Base-by-base conservation (phyloP, 2,329 filamentous ascomycete genomes). In the Fusarium verticillioides region DNA sequence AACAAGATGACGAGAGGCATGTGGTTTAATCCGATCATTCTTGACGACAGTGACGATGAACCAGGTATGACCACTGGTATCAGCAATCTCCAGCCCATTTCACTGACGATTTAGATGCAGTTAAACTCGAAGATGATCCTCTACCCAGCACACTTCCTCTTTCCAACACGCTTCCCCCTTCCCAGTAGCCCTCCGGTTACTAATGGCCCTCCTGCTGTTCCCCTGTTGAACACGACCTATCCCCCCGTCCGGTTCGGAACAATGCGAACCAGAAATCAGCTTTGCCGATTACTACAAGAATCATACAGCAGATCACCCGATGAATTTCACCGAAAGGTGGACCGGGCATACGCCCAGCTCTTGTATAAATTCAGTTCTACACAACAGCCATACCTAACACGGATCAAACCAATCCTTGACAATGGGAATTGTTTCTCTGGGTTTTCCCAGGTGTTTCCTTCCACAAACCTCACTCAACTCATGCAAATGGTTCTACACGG, bases 391-490 rank as follows among this genome's bases (percentile, higher is more conserved):
- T n/a, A 2, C 1, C 10, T 32, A 0, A 49, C 19, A 0, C 19
- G 10, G 2, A 34, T 50, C 0, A 19, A 5, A 0, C 46, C 30
- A 19, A 0, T 34, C 0, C 0, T 34, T 0, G 3, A n/a, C 3
- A 4, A 1, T 23, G 21, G 15, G 16, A 50, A 34, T 23, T 50
- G 30, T 1, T 50, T 50, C 1, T 50, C n/a, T 0, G 10, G 19
- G 4, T 9, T 13, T 2, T 10, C 15, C 3, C n/a, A 23, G 10
- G 9, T 50, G 1, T 23, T 50, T 0, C 30, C 4, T 0, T 13
- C 21, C 0, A 5, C 21, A 0, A 13, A 0, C 0, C n/a, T 36
- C 0, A 36, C 30, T 0, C 16, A 36, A 2, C 8, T 36, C 0
- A 26, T 52, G 30, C 30, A 36, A 1, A 9, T 50, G 1, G 1